Base-by-base conservation (phyloP, 2,329 filamentous ascomycete species). In the Pyrenophora teres region DNA sequence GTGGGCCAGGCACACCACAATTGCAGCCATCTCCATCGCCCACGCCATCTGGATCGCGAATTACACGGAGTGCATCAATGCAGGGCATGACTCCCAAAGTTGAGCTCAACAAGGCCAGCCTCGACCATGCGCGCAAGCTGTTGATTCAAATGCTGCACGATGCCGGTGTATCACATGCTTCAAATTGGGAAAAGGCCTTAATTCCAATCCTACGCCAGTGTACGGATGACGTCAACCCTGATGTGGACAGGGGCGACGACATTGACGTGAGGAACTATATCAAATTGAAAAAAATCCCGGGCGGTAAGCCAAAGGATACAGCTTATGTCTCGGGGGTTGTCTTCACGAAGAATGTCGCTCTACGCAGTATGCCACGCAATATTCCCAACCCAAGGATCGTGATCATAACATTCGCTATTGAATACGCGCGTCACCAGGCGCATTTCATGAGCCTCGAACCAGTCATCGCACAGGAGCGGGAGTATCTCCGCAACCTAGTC, bases 361-460 rank as follows among this genome's bases (percentile, higher is more conserved):
- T 97, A 45, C 99, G 99, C 72, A 96, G 89, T 73, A 99, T 99
- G 94, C 87, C 90, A 15, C 85, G 94, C 50, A 90, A 86, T 57
- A 94, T 97, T 56, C 74, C 82, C 10, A 87, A 90, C 47, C 94
- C 94, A 3, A 87, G 91, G 27, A 94, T 99, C 55, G 82, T 96
- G 41, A 90, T 99, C 58, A 87, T 99, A 50, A 93, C 92, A 0
- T 99, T 99, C 68, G 87, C 94, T 0, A 90, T 99, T 51, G 94
- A 99, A 70, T 99, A 99, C 72, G 90, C 95, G 52, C 86, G 94
- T 33, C 92, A 97, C 63, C 87, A 93, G 68, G 84, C 90, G 57
- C 92, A 97, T 71, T 97, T 99, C 71, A 97, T 99, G 92, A 99
- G 94, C 65, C 78, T 99, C 42, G 92, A 97, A 64, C 93, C 93